Conservation (phyloP, 768 basidiomycete genomes). For the Rhodotorula paludigena region DNA sequence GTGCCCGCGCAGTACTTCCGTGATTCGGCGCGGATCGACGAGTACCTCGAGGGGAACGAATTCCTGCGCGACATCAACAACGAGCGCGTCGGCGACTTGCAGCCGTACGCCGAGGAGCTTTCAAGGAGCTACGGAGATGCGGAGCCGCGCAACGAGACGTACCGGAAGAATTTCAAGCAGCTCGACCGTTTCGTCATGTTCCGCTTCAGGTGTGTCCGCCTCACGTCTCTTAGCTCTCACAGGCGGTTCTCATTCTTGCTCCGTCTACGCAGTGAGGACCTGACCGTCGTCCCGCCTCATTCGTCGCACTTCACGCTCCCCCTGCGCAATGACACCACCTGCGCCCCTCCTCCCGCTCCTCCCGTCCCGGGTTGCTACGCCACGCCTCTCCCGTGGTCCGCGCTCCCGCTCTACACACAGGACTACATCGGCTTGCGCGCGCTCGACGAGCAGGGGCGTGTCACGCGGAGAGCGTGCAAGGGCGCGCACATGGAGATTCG, state of each 20-base stretch:
- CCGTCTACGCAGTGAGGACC: constrained; percentile 27
- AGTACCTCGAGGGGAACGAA: constrained; percentile 44
- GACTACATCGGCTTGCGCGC: constrained; percentile 43
- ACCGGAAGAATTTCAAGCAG: constrained; percentile 35
- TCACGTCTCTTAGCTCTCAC: neutral
- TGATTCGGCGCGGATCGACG: constrained; percentile 47
- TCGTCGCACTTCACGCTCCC: constrained; percentile 42
- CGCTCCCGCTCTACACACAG: constrained; percentile 40
- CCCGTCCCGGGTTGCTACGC: constrained; percentile 18
- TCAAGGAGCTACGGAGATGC: neutral
- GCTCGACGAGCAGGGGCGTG: constrained; percentile 32
- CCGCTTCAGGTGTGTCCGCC: constrained; percentile 38
- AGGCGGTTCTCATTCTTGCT: no score
- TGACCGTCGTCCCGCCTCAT: constrained; percentile 38
- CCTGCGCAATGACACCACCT: constrained; percentile 7
- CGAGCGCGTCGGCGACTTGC: constrained; percentile 41
- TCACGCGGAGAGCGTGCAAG: constrained; percentile 37
- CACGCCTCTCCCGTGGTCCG: constrained; percentile 21
- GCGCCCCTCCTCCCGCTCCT: constrained; percentile 1
- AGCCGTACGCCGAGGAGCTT: constrained; percentile 3
- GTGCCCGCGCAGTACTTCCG: constrained; percentile 50
- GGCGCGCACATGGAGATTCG: constrained; percentile 45
- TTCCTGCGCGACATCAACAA: constrained; percentile 48
- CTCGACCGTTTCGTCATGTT: constrained; percentile 42
- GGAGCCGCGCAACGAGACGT: constrained; percentile 32